These are phyloP conservation scores for Petunia axillaris DNA, from an alignment of 257 asterid species.

Conservation along the genomic window DNA sequence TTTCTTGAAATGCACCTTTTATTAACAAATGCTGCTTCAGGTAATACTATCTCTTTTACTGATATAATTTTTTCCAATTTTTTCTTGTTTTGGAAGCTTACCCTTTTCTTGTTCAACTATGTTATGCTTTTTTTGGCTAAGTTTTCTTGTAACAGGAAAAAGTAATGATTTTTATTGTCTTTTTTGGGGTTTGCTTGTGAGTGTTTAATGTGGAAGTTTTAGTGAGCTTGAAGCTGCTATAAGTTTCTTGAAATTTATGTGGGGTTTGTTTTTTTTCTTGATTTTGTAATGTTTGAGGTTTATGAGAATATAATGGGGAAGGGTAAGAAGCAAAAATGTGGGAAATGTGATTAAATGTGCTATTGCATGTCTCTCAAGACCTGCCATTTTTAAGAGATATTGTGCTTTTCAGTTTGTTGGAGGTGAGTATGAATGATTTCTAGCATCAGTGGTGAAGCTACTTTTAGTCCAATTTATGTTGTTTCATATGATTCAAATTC, in stretches of 20 bases:
- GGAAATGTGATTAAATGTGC: conserved; percentile 13
- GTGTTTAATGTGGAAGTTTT: background rate
- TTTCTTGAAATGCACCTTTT: conserved; percentile 46
- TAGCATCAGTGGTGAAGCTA: conserved; percentile 12
- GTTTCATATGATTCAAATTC: background rate
- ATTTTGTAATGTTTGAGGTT: conserved; percentile 1
- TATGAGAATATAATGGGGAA: background rate
- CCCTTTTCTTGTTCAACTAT: background rate
- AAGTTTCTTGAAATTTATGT: background rate
- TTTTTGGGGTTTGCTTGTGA: background rate
- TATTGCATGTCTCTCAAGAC: background rate
- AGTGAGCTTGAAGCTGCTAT: conserved; percentile 7
- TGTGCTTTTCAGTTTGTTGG: background rate
- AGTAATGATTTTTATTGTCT: background rate
- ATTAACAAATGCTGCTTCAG: conserved; percentile 52
- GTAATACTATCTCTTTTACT: conserved; percentile 34
- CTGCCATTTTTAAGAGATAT: background rate
- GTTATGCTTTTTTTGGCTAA: background rate
- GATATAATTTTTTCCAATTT: background rate
- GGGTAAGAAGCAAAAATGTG: background rate
- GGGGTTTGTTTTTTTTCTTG: background rate
- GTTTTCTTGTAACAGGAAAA: background rate
- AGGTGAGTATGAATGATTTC: background rate
- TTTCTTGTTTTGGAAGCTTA: conserved; percentile 16
- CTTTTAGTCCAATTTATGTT: background rate